Evolutionary conservation across 2,329 filamentous ascomycete genomes (phyloP).

Genomic region (Aspergillus costaricaensis): DNA sequence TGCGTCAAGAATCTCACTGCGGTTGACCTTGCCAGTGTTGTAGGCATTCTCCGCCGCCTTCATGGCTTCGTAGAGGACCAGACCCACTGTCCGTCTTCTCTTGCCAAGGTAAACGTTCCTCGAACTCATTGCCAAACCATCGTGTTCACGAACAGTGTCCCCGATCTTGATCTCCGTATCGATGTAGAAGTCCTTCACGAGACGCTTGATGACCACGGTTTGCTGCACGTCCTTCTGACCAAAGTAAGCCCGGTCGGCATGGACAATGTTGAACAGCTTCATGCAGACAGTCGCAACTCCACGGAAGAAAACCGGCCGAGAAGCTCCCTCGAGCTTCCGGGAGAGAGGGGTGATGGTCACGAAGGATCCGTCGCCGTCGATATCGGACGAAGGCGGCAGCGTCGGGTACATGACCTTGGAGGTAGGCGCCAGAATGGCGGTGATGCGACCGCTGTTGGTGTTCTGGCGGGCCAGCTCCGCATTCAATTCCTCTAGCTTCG

Average conservation of each 20-base stretch:
- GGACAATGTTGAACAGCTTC: conserved; percentile 84
- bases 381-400: conserved; percentile 69
- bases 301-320: conserved; percentile 90
- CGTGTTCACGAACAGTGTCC: conserved; percentile 71
- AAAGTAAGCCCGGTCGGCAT: conserved; percentile 81
- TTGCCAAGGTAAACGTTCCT: conserved; percentile 89
- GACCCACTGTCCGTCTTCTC: conserved; percentile 69
- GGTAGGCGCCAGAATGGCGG: conserved; percentile 82
- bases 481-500: conserved; percentile 68
- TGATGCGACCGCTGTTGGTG: conserved; percentile 62
- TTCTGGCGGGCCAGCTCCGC: conserved; percentile 67
- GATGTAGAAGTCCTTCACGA: conserved; percentile 86
- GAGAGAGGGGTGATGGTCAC: conserved; percentile 86
- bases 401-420: conserved; percentile 86
- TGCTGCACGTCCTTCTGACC: conserved; percentile 98
- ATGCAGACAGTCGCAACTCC: conserved; percentile 96
- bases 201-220: conserved; percentile 80
- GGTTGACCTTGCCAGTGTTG: conserved; percentile 52
- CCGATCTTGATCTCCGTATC: conserved; percentile 73
- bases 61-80: conserved; percentile 71
- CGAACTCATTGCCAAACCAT: conserved; percentile 88
- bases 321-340: conserved; percentile 78
- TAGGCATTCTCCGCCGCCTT: conserved; percentile 71
- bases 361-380: conserved; percentile 80
- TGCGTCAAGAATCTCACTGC: conserved; percentile 70